Conservation (phyloP, 2,329 filamentous ascomycete species). For the Aspergillus sp. region DNA sequence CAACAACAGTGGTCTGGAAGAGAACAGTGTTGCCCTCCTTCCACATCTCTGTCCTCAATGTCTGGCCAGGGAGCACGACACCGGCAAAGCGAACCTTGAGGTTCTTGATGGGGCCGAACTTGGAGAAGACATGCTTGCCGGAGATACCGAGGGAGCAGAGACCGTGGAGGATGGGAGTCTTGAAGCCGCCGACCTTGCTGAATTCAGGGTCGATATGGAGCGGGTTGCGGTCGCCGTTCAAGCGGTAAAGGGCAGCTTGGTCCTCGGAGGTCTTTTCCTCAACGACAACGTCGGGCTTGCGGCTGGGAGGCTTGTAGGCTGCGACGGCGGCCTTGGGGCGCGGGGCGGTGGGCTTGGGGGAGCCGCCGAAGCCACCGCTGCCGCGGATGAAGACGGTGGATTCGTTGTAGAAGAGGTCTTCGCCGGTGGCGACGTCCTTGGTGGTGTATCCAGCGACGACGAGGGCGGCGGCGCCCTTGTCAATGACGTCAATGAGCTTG, state of each 20-base stretch:
- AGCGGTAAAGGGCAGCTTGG: conserved; percentile 89
- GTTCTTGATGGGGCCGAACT: conserved; percentile 82
- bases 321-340: conserved; percentile 82
- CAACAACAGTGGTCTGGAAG: conserved; percentile 87
- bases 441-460: conserved; percentile 81
- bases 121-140: conserved; percentile 85
- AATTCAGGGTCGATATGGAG: conserved; percentile 95
- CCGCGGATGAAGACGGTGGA: conserved; percentile 90
- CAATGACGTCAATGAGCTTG: conserved; percentile 88
- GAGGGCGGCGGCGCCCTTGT: conserved; percentile 90
- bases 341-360: conserved; percentile 66
- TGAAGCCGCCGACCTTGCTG: conserved; percentile 93
- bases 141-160: conserved; percentile 92
- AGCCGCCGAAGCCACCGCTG: conserved; percentile 86
- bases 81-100: conserved; percentile 92
- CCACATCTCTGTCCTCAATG: conserved; percentile 94
- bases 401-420: conserved; percentile 97
- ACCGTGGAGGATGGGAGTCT: conserved; percentile 93
- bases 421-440: conserved; percentile 79
- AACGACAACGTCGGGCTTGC: conserved; percentile 77
- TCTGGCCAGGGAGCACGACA: conserved; percentile 83
- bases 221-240: conserved; percentile 94
- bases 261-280: conserved; percentile 87
- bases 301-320: conserved; percentile 75
- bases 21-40: conserved; percentile 78